Percentiles rank a stretch among this genome's conserved stretches.
Conservation (phyloP, 768 basidiomycete genomes). For the Agrocybe praecox region DNA sequence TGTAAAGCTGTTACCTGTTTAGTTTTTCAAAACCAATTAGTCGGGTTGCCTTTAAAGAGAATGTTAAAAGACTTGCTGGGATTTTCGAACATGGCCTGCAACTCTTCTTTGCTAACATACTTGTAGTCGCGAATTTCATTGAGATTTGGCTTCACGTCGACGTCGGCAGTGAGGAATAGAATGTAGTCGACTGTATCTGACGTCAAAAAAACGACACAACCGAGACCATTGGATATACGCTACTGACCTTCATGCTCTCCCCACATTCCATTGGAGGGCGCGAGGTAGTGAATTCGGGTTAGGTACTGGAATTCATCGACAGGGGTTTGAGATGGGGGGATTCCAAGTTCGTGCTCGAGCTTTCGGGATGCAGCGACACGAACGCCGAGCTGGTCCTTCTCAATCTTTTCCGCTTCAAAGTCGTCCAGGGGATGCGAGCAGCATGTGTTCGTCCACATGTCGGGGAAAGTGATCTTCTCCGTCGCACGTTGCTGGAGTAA, state of each 20-base stretch:
- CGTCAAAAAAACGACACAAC: background rate
- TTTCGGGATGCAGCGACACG: constrained; percentile 92
- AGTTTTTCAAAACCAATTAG: background rate
- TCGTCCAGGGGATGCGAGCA: constrained; percentile 97
- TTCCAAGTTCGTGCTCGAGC: constrained; percentile 95
- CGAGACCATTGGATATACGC: background rate
- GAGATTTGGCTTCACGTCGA: constrained; percentile 74
- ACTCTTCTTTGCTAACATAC: constrained; percentile 90
- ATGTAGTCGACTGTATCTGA: constrained; percentile 88
- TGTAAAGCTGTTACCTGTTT: constrained; percentile 87
- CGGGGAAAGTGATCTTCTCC: constrained; percentile 99
- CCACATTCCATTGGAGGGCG: constrained; percentile 91
- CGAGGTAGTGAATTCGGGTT: constrained; percentile 96
- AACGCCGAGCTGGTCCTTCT: constrained; percentile 80
- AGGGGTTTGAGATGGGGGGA: constrained; percentile 76
- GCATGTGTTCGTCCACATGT: constrained; percentile 99
- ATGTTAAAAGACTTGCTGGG: constrained; percentile 47
- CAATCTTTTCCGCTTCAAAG: constrained; percentile 81
- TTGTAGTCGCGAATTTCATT: constrained; percentile 93
- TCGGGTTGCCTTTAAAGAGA: background rate
- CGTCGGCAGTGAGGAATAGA: constrained; percentile 89
- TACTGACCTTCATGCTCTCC: constrained; percentile 94
- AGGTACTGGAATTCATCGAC: constrained; percentile 91
- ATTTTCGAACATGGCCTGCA: constrained; percentile 89
- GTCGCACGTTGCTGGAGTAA: constrained; percentile 92